Evolutionary conservation across 108 stramenopile genomes (phyloP).

Genomic region (Nitzschia sp.): DNA sequence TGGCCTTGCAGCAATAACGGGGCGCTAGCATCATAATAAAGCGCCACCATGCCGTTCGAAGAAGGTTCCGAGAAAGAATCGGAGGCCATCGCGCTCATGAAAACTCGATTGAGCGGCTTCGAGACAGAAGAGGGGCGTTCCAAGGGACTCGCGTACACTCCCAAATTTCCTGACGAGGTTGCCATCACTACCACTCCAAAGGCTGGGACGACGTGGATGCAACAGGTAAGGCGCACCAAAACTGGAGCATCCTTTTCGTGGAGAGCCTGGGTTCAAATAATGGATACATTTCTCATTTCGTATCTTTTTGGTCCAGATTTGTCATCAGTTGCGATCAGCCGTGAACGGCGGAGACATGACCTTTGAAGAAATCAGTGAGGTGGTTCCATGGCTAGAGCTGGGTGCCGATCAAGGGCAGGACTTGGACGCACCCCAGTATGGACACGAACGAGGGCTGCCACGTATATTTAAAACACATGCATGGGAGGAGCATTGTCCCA

Average conservation of each 20-base stretch:
- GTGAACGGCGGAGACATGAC: slow-evolving; percentile 42
- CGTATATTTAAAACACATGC: slow-evolving; percentile 51
- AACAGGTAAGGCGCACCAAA: slow-evolving; percentile 28
- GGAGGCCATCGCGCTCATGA: slow-evolving; percentile 29
- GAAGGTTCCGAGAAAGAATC: slow-evolving; percentile 11
- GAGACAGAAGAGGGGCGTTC: slow-evolving; percentile 49
- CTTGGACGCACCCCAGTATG: slow-evolving; percentile 39
- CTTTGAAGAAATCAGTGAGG: slow-evolving; percentile 46
- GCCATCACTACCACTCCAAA: slow-evolving; percentile 54
- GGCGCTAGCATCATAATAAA: too few species aligned
- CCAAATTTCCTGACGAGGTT: slow-evolving; percentile 31
- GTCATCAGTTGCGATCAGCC: slow-evolving; percentile 48
- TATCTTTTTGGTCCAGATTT: slow-evolving; percentile 30
- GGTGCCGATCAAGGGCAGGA: slow-evolving; percentile 47
- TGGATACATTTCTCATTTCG: slow-evolving; percentile 3
- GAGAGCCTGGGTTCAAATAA: too few species aligned
- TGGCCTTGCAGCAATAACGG: too few species aligned
- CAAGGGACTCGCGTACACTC: slow-evolving; percentile 36
- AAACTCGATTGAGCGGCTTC: slow-evolving; percentile 31
- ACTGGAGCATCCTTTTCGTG: neutral
- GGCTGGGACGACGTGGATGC: slow-evolving; percentile 53
- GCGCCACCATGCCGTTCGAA: slow-evolving; percentile 30
- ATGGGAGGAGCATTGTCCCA: slow-evolving; percentile 46
- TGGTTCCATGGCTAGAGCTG: slow-evolving; percentile 52
- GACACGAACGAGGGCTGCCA: slow-evolving; percentile 21